A percentile compares a stretch with the other conserved stretches of the same genome.
Evolutionary conservation across 192 early-diverging fungal species (phyloP).

Genomic region (Chytriomyces confervae): DNA sequence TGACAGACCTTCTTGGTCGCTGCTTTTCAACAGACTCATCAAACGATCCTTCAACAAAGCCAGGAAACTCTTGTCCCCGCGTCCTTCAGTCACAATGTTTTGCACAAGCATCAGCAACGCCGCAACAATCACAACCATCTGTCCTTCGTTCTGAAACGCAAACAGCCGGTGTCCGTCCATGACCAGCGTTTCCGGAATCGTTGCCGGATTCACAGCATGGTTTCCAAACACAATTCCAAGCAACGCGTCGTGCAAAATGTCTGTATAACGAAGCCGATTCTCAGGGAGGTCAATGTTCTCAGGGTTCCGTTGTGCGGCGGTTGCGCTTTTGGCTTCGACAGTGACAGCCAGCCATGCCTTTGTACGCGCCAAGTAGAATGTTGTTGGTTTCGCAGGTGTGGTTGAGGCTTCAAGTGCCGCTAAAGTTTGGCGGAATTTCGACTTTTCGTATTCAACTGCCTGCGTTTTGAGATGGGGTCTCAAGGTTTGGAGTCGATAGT

Average conservation of each 20-base stretch:
- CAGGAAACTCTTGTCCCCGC: constrained; percentile 39
- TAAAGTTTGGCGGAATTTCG: constrained; percentile 69
- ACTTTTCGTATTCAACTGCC: constrained; percentile 77
- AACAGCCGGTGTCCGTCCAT: constrained; percentile 71
- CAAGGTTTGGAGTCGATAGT: constrained; percentile 71
- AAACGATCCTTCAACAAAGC: constrained; percentile 43
- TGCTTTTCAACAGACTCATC: constrained; percentile 32
- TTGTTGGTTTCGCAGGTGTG: constrained; percentile 13
- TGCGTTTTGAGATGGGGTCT: constrained; percentile 71
- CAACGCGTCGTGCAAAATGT: constrained; percentile 61
- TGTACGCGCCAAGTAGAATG: constrained; percentile 56
- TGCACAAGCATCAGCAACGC: constrained; percentile 74
- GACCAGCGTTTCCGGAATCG: constrained; percentile 70
- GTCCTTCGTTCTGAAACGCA: constrained; percentile 74
- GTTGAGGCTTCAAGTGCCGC: background rate
- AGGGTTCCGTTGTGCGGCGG: constrained; percentile 59
- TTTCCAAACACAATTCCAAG: constrained; percentile 57
- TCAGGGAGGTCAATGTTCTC: constrained; percentile 53
- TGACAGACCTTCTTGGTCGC: constrained; percentile 33
- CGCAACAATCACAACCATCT: constrained; percentile 69
- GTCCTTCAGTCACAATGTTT: constrained; percentile 59
- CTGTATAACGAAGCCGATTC: constrained; percentile 52
- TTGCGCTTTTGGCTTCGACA: constrained; percentile 27
- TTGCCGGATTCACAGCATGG: constrained; percentile 38
- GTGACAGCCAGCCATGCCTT: constrained; percentile 66